Conservation (phyloP, 2,329 filamentous ascomycete species). For the Gremmenia infestans region DNA sequence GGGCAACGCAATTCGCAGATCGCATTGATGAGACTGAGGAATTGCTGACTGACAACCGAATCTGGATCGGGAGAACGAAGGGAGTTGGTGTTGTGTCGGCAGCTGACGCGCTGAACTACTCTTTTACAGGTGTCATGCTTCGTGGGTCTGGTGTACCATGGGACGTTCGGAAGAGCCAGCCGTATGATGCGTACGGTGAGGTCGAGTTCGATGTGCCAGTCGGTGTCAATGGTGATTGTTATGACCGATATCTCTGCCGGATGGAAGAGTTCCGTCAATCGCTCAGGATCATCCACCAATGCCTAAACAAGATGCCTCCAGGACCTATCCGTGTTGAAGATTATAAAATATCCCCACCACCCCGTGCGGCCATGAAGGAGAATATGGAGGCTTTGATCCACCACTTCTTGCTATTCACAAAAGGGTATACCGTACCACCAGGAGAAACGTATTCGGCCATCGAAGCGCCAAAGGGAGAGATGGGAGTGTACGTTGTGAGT, state of each 20-base stretch:
- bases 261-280: slow-evolving; percentile 99
- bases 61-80: slow-evolving; percentile 93
- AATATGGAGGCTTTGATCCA: slow-evolving; percentile 99
- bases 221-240: slow-evolving; percentile 95
- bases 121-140: slow-evolving; percentile 96
- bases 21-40: slow-evolving; percentile 98
- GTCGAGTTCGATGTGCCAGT: slow-evolving; percentile 98
- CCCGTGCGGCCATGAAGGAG: slow-evolving; percentile 98
- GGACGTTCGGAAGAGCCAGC: slow-evolving; percentile 94
- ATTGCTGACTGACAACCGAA: slow-evolving; percentile 97
- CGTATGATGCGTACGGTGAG: slow-evolving; percentile 95
- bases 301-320: slow-evolving; percentile 96
- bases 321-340: slow-evolving; percentile 94
- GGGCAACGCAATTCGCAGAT: slow-evolving; percentile 98
- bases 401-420: slow-evolving; percentile 98
- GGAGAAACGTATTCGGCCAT: slow-evolving; percentile 98
- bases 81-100: slow-evolving; percentile 89
- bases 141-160: slow-evolving; percentile 93
- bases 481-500: slow-evolving; percentile 95
- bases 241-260: slow-evolving; percentile 96
- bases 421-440: slow-evolving; percentile 94
- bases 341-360: slow-evolving; percentile 96
- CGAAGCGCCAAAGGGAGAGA: slow-evolving; percentile 99
- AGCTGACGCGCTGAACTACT: slow-evolving; percentile 92
- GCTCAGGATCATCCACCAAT: slow-evolving; percentile 97